A percentile compares a stretch with the other conserved stretches of the same genome.
These are phyloP conservation scores for Scheffersomyces coipomensis DNA, from an alignment of 805 yeast species.

Conservation along the genomic window DNA sequence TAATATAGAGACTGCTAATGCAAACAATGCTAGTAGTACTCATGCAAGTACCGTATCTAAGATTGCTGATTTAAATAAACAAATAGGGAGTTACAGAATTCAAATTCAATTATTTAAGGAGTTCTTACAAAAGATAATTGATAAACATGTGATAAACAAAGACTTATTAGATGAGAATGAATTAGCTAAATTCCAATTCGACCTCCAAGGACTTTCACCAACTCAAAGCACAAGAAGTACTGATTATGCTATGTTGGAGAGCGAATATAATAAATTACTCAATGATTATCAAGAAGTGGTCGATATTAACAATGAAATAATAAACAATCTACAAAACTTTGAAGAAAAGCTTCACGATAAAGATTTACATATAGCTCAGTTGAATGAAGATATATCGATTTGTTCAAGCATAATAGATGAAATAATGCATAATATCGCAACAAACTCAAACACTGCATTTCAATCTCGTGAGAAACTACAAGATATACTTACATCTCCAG, in stretches of 20 bases:
- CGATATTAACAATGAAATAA: conserved; percentile 37
- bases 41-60: conserved; percentile 17
- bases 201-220: conserved; percentile 11
- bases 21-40: not conserved
- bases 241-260: conserved; percentile 14
- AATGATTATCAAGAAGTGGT: conserved; percentile 32
- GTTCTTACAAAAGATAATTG: conserved; percentile 36
- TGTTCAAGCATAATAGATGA: conserved; percentile 16
- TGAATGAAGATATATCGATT: conserved; percentile 11
- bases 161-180: conserved; percentile 17
- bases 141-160: conserved; percentile 8
- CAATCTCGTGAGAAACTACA: conserved; percentile 13
- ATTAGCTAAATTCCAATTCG: conserved; percentile 17
- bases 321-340: conserved; percentile 31
- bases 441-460: conserved; percentile 15
- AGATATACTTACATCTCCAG: conserved; percentile 12
- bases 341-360: conserved; percentile 29
- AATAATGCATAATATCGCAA: conserved; percentile 16
- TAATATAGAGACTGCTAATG: not conserved
- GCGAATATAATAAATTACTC: conserved; percentile 17
- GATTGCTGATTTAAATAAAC: conserved; percentile 31
- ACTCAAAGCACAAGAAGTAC: conserved; percentile 2
- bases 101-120: conserved; percentile 40
- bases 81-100: conserved; percentile 34
- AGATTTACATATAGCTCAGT: conserved; percentile 16